Conservation (phyloP, 169 alveolate species). For the Miamiensis avidus region DNA sequence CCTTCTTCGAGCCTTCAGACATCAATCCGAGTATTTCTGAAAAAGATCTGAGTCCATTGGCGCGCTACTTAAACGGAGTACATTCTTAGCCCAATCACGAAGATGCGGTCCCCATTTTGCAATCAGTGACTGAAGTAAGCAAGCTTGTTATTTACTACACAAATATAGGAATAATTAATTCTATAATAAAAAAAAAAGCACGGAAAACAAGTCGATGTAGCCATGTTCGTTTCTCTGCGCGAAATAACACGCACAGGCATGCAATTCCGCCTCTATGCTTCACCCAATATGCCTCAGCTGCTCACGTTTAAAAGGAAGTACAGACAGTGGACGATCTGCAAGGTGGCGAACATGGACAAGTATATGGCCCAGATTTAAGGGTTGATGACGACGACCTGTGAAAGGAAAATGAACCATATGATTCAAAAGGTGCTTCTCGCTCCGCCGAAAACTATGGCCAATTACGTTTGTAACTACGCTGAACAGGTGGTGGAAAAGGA, state of each 20-base stretch:
- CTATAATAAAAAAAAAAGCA: neutral
- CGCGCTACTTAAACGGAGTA: neutral
- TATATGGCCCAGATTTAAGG: neutral
- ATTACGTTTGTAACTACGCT: neutral
- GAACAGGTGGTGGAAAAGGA: neutral
- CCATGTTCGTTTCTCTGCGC: neutral
- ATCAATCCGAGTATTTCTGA: neutral
- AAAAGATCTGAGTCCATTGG: neutral
- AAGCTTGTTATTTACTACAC: too few relatives aligned
- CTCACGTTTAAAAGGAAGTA: neutral
- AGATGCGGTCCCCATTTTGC: neutral
- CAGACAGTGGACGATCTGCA: neutral
- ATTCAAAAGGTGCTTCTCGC: neutral
- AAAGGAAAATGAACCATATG: neutral
- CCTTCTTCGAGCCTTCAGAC: neutral
- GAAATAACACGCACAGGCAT: neutral
- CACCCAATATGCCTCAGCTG: neutral
- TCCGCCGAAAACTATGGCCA: neutral
- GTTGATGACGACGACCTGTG: neutral
- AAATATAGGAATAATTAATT: too few relatives aligned
- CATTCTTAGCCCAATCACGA: neutral
- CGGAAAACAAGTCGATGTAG: neutral
- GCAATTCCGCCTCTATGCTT: neutral
- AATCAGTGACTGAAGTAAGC: neutral
- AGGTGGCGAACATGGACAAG: neutral